Evolutionary conservation across 23 red algal genomes (phyloP).

Genomic region (Porphyridium purpureum): DNA sequence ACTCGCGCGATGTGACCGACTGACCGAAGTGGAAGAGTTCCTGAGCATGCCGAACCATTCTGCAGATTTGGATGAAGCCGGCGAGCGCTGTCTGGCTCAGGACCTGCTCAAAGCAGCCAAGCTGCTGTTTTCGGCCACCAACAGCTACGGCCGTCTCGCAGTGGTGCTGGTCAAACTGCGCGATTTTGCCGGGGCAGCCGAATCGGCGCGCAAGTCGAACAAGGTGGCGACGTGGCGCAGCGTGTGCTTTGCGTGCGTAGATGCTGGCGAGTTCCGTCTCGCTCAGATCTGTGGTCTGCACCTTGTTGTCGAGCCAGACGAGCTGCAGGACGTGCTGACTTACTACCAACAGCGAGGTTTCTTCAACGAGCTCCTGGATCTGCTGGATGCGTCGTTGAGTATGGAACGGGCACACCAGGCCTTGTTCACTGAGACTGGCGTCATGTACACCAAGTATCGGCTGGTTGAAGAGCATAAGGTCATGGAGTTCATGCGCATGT

Average conservation of each 20-base stretch:
- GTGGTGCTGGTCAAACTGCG: conserved; percentile 59
- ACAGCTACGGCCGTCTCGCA: conserved; percentile 70
- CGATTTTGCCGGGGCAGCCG: conserved; percentile 70
- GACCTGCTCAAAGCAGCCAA: conserved; percentile 57
- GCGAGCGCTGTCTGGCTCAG: conserved; percentile 64
- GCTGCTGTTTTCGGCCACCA: conserved; percentile 74
- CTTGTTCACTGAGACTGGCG: conserved; percentile 93
- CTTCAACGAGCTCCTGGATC: conserved; percentile 75
- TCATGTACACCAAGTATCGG: conserved; percentile 78
- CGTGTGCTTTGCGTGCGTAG: conserved; percentile 84
- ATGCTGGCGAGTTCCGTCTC: conserved; percentile 72
- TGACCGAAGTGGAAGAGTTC: conserved; percentile 87
- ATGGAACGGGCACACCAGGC: conserved; percentile 76
- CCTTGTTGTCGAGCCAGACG: conserved; percentile 80
- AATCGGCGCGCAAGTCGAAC: conserved; percentile 80
- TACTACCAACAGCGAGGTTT: conserved; percentile 84
- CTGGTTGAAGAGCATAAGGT: conserved; percentile 36
- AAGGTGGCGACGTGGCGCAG: conserved; percentile 75
- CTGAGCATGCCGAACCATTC: conserved; percentile 73
- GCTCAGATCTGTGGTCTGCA: conserved; percentile 88
- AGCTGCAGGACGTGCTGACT: conserved; percentile 80
- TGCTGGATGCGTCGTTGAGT: conserved; percentile 65
- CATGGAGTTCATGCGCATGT: conserved; percentile 92
- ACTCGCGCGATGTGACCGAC: conserved; percentile 56
- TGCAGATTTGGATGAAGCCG: conserved; percentile 83